Conservation (phyloP, 805 yeast species). For the Candida glaebosa region DNA sequence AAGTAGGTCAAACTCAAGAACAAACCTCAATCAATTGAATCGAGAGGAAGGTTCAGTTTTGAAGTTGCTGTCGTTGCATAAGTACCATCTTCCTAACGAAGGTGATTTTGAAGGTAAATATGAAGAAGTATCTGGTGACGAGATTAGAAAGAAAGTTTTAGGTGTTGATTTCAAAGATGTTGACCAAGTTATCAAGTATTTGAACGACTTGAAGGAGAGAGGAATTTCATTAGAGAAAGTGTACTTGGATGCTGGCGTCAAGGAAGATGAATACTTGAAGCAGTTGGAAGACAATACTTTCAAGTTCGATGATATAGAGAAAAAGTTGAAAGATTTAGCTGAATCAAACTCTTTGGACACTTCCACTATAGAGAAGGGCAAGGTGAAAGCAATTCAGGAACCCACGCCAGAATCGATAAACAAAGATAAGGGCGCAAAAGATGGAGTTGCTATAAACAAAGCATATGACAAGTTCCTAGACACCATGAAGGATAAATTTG, state of each 20-base stretch:
- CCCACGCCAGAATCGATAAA: not conserved
- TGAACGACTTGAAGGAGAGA: conserved; percentile 26
- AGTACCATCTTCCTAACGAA: conserved; percentile 12
- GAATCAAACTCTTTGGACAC: not conserved
- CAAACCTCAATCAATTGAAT: conserved; percentile 32
- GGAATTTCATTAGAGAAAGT: conserved; percentile 29
- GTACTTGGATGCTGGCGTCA: conserved; percentile 10
- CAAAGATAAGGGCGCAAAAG: not conserved
- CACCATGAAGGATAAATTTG: not conserved
- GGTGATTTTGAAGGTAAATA: conserved; percentile 7
- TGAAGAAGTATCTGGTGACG: conserved; percentile 31
- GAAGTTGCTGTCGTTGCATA: conserved; percentile 30
- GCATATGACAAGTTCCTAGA: conserved; percentile 2
- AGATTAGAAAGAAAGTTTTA: conserved; percentile 30
- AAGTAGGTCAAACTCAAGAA: conserved; percentile 25
- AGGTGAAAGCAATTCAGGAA: not conserved
- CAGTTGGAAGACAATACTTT: not conserved
- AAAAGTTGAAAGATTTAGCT: conserved; percentile 12
- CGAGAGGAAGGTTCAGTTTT: conserved; percentile 41
- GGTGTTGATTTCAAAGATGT: conserved; percentile 30
- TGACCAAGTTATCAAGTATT: conserved; percentile 29
- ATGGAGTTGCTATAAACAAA: conserved; percentile 2
- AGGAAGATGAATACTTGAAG: not conserved
- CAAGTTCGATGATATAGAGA: conserved; percentile 11
- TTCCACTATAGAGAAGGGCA: not conserved